Percentiles rank a stretch among this genome's conserved stretches.
Evolutionary conservation across 2,329 filamentous ascomycete species (phyloP).

Genomic region (Erysiphe pulchra): DNA sequence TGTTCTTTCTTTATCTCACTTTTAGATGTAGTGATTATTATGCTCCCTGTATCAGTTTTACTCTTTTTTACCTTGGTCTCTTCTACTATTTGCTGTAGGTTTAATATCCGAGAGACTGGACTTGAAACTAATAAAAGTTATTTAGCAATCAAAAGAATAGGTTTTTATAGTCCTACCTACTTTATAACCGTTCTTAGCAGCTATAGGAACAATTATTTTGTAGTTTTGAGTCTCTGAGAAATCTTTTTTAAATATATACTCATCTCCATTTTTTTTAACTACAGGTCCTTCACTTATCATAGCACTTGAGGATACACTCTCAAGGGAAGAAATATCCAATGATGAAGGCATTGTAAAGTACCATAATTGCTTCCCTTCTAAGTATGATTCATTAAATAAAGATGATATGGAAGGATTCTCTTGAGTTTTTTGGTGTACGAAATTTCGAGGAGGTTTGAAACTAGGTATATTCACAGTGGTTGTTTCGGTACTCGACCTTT

Average conservation of each 20-base stretch:
- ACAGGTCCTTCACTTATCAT: slow-evolving; percentile 25
- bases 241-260: slow-evolving; percentile 34
- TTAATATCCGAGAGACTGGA: slow-evolving; percentile 31
- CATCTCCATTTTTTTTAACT: slow-evolving; percentile 34
- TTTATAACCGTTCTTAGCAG: slow-evolving; percentile 26
- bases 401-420: slow-evolving; percentile 13
- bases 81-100: slow-evolving; percentile 35
- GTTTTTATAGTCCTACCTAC: slow-evolving; percentile 19
- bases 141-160: not conserved
- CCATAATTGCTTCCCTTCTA: slow-evolving; percentile 52
- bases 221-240: slow-evolving; percentile 22
- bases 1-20: slow-evolving; percentile 32
- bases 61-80: slow-evolving; percentile 19
- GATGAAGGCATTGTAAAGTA: slow-evolving; percentile 51
- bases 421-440: slow-evolving; percentile 5
- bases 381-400: slow-evolving; percentile 29
- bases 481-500: too few species aligned
- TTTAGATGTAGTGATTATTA: slow-evolving; percentile 19
- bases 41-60: slow-evolving; percentile 5
- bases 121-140: slow-evolving; percentile 4
- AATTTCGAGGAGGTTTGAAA: slow-evolving; percentile 11
- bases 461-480: not conserved
- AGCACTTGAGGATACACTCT: slow-evolving; percentile 35
- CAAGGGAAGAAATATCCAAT: slow-evolving; percentile 39
- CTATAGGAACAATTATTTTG: slow-evolving; percentile 33